phyloP scores from a whole-genome alignment of 345 rosid species.

The Gossypium rotundifolium region DNA sequence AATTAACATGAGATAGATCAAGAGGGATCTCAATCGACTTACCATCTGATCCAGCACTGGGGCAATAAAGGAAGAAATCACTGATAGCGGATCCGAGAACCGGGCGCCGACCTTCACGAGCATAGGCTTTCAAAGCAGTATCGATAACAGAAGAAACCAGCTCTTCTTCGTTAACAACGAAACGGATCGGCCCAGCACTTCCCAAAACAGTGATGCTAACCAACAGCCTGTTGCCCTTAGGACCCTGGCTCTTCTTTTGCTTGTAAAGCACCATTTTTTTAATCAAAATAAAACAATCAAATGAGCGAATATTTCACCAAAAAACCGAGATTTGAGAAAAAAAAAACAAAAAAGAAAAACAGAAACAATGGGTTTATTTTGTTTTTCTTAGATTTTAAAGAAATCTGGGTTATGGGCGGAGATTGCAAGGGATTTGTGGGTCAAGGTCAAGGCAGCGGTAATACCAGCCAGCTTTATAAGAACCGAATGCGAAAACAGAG shows the following conservation, averaged over 20 bases:
- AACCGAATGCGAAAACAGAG: slow-evolving; percentile 78
- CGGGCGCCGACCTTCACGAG: slow-evolving; percentile 94
- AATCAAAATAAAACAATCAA: background rate
- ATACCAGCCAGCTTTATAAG: slow-evolving; percentile 99
- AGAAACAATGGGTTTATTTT: background rate
- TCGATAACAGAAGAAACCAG: slow-evolving; percentile 71
- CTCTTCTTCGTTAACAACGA: slow-evolving; percentile 72
- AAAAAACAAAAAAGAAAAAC: too few species aligned
- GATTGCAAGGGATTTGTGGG: slow-evolving; percentile 16
- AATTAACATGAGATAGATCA: background rate
- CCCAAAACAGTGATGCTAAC: slow-evolving; percentile 80
- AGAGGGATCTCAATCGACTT: background rate
- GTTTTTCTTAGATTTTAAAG: background rate
- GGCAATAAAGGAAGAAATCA: slow-evolving; percentile 71
- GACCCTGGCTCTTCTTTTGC: slow-evolving; percentile 62
- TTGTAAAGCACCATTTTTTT: slow-evolving; percentile 66
- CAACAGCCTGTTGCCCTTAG: slow-evolving; percentile 66
- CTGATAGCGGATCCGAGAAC: slow-evolving; percentile 69
- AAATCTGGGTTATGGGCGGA: background rate
- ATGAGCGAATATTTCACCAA: background rate
- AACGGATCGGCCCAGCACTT: slow-evolving; percentile 96
- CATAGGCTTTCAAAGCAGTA: slow-evolving; percentile 70
- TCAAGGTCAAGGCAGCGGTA: slow-evolving; percentile 93
- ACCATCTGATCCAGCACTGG: slow-evolving; percentile 61
- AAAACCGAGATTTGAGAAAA: background rate